Base-by-base conservation (phyloP, 768 basidiomycete species). In the Mycena crocata region DNA sequence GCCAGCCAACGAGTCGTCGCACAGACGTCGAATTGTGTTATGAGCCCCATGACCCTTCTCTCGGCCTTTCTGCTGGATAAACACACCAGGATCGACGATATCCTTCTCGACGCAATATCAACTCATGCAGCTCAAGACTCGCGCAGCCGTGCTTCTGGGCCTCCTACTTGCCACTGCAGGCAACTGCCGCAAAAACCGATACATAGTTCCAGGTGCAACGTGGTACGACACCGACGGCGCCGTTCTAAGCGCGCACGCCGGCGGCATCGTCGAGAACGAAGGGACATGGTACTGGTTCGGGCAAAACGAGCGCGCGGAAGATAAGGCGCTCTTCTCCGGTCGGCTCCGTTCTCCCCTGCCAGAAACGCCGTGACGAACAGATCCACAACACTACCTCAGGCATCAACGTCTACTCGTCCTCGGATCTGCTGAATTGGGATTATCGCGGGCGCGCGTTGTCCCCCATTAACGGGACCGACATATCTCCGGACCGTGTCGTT, bases 211-310 rank as follows among this genome's bases (percentile, higher is more conserved):
- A 2, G 76, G 74, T 23, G 75, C 73, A 3, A 75, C 72, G 2
- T 77, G 75, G 76, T 75, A 75, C 30, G 74, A 76, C 52, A 74
- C 74, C 5, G 66, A 70, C 42, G 77, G 75, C 14, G 70, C 72
- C 37, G 55, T 76, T 15, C 48, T 77, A 24, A 74, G 72, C 45
- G 73, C 73, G 1, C 73, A 76, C 42, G 76, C 76, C 21, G 72
- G 72, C n/a, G 74, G 73, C 6, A 73, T 78, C 32, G 69, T 73
- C 13, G 62, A 74, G 39, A 65, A 63, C 35, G 72, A 73, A 28
- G 73, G 68, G 40, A 72, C 57, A 23, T 77, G 71, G 71, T 78
- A 77, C 51, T 77, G 75, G 76, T 77, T 77, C 48, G 76, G 74
- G 14, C 70, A 76, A 60, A 74, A 77, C 56, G 71, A 74, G 56